phyloP scores from a whole-genome alignment of 1,139 yeast species.

The Pneumocystis wakefieldiae region DNA sequence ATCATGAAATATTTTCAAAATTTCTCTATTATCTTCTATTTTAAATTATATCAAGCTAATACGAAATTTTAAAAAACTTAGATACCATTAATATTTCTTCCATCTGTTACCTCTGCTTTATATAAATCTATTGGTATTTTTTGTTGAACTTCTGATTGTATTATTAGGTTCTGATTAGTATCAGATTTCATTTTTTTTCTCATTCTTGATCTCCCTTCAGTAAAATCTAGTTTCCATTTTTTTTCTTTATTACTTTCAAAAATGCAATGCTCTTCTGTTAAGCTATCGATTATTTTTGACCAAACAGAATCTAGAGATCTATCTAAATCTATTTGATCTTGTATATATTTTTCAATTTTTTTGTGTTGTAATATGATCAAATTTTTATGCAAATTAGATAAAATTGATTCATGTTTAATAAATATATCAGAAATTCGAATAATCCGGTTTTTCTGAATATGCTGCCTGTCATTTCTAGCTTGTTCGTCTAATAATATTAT shows the following conservation, averaged over 20 bases:
- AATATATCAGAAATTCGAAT: not conserved
- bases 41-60: not conserved
- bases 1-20: not conserved
- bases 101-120: not conserved
- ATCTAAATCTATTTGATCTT: conserved; percentile 49
- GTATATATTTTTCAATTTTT: conserved; percentile 37
- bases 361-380: conserved; percentile 22
- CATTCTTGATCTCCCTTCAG: conserved; percentile 56
- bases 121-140: not conserved
- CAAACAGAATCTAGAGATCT: conserved; percentile 37
- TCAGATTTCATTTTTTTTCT: conserved; percentile 42
- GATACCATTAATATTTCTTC: not conserved
- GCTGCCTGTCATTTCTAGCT: not conserved
- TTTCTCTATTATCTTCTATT: not conserved
- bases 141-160: not conserved
- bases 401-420: not conserved
- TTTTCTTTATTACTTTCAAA: conserved; percentile 18
- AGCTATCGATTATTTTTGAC: conserved; percentile 33
- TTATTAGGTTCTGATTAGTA: conserved; percentile 18
- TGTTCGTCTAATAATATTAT: not conserved
- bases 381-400: not conserved
- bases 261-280: conserved; percentile 26
- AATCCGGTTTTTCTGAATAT: not conserved
- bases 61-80: not conserved
- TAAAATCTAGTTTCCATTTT: conserved; percentile 42